Evolutionary conservation across 257 asterid genomes (phyloP).

Genomic region (Penstemon barbatus): DNA sequence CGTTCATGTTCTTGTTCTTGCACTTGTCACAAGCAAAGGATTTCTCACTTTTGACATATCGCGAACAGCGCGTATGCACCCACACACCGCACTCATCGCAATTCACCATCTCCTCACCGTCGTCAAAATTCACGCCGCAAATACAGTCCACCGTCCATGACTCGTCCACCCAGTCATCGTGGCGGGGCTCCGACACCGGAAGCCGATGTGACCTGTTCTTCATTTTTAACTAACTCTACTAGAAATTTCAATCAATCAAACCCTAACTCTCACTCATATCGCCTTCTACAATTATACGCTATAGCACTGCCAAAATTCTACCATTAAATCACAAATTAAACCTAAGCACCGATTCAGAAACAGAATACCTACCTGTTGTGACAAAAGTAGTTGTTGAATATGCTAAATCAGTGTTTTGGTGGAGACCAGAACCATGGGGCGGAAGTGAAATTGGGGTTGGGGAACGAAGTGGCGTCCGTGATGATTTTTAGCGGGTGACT

Average conservation of each 20-base stretch:
- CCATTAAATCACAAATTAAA: constrained; percentile 9
- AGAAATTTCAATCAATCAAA: constrained; percentile 26
- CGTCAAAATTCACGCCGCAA: constrained; percentile 93
- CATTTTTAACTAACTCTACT: constrained; percentile 48
- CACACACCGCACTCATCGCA: constrained; percentile 99
- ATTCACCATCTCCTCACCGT: constrained; percentile 97
- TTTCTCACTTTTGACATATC: constrained; percentile 83
- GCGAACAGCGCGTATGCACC: constrained; percentile 97
- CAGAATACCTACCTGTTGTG: constrained; percentile 28
- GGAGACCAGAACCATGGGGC: constrained; percentile 43
- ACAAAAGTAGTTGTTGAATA: constrained; percentile 22
- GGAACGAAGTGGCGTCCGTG: constrained; percentile 47
- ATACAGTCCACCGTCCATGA: constrained; percentile 98
- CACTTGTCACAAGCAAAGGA: constrained; percentile 87
- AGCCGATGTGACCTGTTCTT: constrained; percentile 87
- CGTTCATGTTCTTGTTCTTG: constrained; percentile 53
- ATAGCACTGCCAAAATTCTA: not conserved
- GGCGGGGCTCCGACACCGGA: constrained; percentile 57
- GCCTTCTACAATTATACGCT: constrained; percentile 11
- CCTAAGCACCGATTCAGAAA: constrained; percentile 19
- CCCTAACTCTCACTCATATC: constrained; percentile 42
- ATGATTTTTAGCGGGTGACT: constrained; percentile 28
- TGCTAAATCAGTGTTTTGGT: constrained; percentile 28
- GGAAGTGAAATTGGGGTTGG: constrained; percentile 39
- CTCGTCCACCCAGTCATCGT: constrained; percentile 90